Evolutionary conservation across 2,329 filamentous ascomycete species (phyloP).

Genomic region (Aspergillus alliaceus): DNA sequence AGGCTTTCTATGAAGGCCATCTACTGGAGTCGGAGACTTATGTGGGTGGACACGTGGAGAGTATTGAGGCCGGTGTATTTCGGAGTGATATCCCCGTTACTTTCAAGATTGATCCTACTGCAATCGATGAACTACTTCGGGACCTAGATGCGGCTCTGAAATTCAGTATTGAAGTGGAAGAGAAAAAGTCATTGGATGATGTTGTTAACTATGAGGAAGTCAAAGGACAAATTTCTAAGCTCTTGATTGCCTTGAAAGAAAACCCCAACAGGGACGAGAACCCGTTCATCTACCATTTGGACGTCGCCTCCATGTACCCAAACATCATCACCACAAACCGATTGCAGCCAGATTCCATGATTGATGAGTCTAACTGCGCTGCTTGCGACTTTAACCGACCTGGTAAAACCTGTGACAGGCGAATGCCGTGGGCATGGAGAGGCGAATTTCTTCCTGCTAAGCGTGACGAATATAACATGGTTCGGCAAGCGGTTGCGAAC

Average conservation of each 20-base stretch:
- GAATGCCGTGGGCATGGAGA: slow-evolving; percentile 96
- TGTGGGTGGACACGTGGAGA: slow-evolving; percentile 96
- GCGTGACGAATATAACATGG: slow-evolving; percentile 99
- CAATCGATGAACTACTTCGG: slow-evolving; percentile 81
- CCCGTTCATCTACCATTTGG: slow-evolving; percentile 94
- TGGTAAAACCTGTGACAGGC: slow-evolving; percentile 92
- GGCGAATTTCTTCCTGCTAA: slow-evolving; percentile 96
- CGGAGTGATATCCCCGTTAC: slow-evolving; percentile 92
- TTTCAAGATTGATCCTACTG: slow-evolving; percentile 83
- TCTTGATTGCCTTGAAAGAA: slow-evolving; percentile 70
- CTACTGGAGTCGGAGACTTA: slow-evolving; percentile 96
- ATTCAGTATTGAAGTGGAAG: slow-evolving; percentile 83
- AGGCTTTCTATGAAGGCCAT: slow-evolving; percentile 96
- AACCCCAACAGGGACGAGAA: slow-evolving; percentile 82
- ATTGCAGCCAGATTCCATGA: slow-evolving; percentile 98
- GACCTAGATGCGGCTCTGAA: slow-evolving; percentile 87
- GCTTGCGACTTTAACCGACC: slow-evolving; percentile 98
- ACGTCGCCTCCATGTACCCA: slow-evolving; percentile 98
- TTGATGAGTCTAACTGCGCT: slow-evolving; percentile 90
- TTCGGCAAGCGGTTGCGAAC: slow-evolving; percentile 84
- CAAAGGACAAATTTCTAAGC: slow-evolving; percentile 74
- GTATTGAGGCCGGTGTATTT: slow-evolving; percentile 97
- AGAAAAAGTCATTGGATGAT: slow-evolving; percentile 78
- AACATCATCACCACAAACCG: slow-evolving; percentile 99
- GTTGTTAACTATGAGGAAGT: slow-evolving; percentile 81